phyloP scores from a whole-genome alignment of 2,329 filamentous ascomycete genomes.

The Cercospora berteroae region DNA sequence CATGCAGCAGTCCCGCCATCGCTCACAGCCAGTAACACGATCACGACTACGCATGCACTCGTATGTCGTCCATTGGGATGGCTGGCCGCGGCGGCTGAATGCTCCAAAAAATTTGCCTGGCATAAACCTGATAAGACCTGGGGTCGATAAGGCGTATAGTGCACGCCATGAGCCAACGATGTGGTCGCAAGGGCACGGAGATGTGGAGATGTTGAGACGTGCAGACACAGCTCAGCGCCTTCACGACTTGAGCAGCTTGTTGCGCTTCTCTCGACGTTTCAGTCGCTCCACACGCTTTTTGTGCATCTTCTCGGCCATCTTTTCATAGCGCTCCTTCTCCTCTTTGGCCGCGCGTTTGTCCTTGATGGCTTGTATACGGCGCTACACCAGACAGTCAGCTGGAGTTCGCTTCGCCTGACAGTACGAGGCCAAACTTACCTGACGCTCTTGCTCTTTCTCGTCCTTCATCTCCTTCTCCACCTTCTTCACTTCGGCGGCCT shows the following conservation, averaged over 20 bases:
- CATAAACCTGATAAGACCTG: not conserved
- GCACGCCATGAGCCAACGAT: not conserved
- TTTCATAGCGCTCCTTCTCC: constrained; percentile 87
- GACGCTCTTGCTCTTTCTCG: constrained; percentile 85
- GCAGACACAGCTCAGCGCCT: not conserved
- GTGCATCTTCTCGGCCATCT: constrained; percentile 98
- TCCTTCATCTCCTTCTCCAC: constrained; percentile 95
- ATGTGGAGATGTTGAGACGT: not conserved
- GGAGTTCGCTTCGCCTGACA: not conserved
- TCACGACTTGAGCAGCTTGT: constrained; percentile 65
- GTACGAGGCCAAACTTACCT: constrained; percentile 54
- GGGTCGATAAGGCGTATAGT: not conserved
- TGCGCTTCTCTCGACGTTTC: constrained; percentile 95
- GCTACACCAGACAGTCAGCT: constrained; percentile 49
- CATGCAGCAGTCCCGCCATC: not conserved
- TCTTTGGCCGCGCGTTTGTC: constrained; percentile 86
- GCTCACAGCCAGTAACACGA: not conserved
- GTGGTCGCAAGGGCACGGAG: not conserved
- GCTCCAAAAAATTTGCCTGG: not conserved
- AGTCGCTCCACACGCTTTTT: constrained; percentile 87
- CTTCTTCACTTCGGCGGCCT: constrained; percentile 75
- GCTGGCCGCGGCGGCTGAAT: not conserved
- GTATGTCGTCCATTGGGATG: not conserved
- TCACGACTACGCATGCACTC: not conserved
- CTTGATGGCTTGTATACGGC: constrained; percentile 73